A percentile compares a stretch with the other conserved stretches of the same genome.
Conservation (phyloP, 495 filamentous ascomycete genomes). For the Pseudoneurospora amorphoporcata region DNA sequence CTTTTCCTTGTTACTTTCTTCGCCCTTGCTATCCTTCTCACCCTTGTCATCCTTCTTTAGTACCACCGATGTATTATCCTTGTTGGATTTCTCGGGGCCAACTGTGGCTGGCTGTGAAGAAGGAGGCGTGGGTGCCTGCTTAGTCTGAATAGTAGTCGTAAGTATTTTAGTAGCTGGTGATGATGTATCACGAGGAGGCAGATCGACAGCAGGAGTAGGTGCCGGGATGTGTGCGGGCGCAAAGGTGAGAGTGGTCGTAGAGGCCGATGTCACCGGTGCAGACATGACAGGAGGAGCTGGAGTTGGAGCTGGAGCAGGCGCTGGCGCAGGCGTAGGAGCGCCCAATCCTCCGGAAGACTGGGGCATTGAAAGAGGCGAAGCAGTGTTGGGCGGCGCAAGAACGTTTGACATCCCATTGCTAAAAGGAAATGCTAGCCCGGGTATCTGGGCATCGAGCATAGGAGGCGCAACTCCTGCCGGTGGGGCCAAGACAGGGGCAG, state of each 20-base stretch:
- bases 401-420: constrained; percentile 23
- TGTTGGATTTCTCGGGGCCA: not conserved
- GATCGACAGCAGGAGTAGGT: not conserved
- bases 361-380: constrained; percentile 27
- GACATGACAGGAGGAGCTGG: not conserved
- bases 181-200: not conserved
- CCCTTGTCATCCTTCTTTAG: not conserved
- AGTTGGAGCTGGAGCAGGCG: not conserved
- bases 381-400: constrained; percentile 35
- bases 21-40: not conserved
- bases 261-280: constrained; percentile 2
- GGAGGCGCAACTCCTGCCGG: constrained; percentile 13
- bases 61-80: not conserved
- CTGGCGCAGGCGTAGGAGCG: not conserved
- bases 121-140: constrained; percentile 1
- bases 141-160: not conserved
- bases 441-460: constrained; percentile 14
- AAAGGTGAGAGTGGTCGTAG: not conserved
- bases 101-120: not conserved
- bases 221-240: not conserved
- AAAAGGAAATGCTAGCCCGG: constrained; percentile 12
- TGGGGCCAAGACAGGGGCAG: constrained; percentile 29
- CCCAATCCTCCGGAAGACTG: not conserved
- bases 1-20: not conserved
- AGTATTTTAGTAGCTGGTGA: constrained; percentile 5